Conservation (phyloP, 148 eudicot species). For the Nepenthes mirabilis region DNA sequence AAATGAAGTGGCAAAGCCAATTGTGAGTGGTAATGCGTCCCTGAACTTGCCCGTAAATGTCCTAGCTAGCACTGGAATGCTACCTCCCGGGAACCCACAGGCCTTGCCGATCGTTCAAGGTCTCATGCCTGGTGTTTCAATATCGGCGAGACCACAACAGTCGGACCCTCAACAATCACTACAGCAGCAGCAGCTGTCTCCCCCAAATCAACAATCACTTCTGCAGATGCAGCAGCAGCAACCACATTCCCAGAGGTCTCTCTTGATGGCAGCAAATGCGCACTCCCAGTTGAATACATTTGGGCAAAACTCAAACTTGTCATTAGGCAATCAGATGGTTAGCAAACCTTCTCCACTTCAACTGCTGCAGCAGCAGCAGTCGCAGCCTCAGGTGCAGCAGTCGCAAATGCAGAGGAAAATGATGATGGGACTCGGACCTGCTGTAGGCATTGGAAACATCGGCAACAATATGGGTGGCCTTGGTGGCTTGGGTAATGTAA, state of each 20-base stretch:
- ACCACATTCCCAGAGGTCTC: slow-evolving; percentile 55
- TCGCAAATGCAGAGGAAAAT: slow-evolving; percentile 53
- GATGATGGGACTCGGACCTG: slow-evolving; percentile 70
- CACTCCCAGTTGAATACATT: slow-evolving; percentile 39
- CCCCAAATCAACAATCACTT: slow-evolving; percentile 34
- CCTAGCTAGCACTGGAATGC: slow-evolving; percentile 43
- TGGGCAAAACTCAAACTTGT: slow-evolving; percentile 46
- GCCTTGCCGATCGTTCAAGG: slow-evolving; percentile 65
- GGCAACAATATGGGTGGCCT: slow-evolving; percentile 55
- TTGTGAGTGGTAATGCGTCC: slow-evolving; percentile 23
- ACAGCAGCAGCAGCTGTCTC: slow-evolving; percentile 31
- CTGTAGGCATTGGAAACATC: slow-evolving; percentile 55
- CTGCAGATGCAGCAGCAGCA: slow-evolving; percentile 49
- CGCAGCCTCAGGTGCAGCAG: slow-evolving; percentile 25
- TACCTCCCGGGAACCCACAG: slow-evolving; percentile 63
- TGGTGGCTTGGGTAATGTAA: slow-evolving; percentile 55
- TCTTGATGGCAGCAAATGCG: slow-evolving; percentile 45
- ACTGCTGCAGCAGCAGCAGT: slow-evolving; percentile 35
- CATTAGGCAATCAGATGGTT: slow-evolving; percentile 42
- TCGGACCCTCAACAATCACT: slow-evolving; percentile 34
- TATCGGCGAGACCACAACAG: slow-evolving; percentile 44
- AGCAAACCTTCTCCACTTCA: slow-evolving; percentile 47
- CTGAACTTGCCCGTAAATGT: slow-evolving; percentile 27
- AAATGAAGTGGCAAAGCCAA: slow-evolving; percentile 40
- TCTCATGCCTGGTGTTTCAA: slow-evolving; percentile 36